Evolutionary conservation across 148 eudicot genomes (phyloP).

Genomic region (Spergularia bocconei): DNA sequence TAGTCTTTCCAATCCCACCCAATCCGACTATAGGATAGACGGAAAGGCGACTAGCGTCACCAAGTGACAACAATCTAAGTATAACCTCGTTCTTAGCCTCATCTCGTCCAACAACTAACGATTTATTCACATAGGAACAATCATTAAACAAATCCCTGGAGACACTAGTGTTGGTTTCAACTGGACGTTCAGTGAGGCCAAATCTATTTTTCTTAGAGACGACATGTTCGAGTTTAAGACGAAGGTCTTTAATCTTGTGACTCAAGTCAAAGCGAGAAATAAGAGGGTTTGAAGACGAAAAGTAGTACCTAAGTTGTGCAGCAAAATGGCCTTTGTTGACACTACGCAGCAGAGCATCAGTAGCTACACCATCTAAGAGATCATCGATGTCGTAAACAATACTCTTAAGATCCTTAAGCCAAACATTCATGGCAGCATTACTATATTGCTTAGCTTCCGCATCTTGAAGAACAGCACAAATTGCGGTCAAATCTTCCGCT

Average conservation of each 20-base stretch:
- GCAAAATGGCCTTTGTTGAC: not conserved
- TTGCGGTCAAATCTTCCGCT: not conserved
- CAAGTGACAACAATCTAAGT: not conserved
- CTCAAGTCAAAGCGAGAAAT: conserved; percentile 3
- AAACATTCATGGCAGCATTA: conserved; percentile 15
- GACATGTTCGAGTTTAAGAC: conserved; percentile 16
- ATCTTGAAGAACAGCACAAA: conserved; percentile 24
- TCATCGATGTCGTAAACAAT: conserved; percentile 32
- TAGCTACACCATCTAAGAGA: conserved; percentile 28
- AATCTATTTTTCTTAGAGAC: conserved; percentile 16
- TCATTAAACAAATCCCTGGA: conserved; percentile 20
- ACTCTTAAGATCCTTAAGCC: conserved; percentile 31
- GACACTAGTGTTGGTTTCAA: not conserved
- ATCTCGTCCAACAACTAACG: conserved; percentile 26
- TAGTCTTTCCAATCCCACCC: conserved; percentile 38
- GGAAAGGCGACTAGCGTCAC: not conserved
- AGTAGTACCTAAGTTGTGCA: conserved; percentile 15
- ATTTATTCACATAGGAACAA: conserved; percentile 1
- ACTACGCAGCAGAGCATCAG: conserved; percentile 18
- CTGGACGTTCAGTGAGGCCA: conserved; percentile 21
- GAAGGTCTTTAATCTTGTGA: conserved; percentile 19
- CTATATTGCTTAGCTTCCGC: conserved; percentile 27
- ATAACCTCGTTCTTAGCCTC: conserved; percentile 12
- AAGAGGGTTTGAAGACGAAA: conserved; percentile 11
- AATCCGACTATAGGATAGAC: conserved; percentile 33